Conservation (phyloP, 2,329 filamentous ascomycete species). For the Claviceps purpurea region DNA sequence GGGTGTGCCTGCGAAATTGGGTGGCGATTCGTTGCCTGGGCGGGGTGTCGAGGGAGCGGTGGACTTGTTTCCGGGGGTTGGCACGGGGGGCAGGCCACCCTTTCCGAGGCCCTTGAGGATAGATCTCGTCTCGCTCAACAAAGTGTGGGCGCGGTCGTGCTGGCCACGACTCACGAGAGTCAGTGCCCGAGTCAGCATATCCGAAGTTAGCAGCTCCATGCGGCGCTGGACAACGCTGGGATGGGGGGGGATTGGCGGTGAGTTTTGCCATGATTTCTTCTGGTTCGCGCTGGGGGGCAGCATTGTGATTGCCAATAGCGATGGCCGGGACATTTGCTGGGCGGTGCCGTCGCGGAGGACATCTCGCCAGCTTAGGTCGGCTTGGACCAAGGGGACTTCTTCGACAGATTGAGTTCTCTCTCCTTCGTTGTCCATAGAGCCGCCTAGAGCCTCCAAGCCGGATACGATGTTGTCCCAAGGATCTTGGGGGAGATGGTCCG, state of each 20-base stretch:
- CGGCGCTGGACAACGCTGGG: conserved; percentile 88
- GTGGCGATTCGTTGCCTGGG: conserved; percentile 28
- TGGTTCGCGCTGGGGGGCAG: conserved; percentile 54
- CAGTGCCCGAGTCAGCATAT: conserved; percentile 89
- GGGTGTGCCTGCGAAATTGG: conserved; percentile 31
- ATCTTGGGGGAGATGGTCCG: conserved; percentile 81
- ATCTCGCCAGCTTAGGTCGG: conserved; percentile 86
- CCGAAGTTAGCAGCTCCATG: conserved; percentile 94
- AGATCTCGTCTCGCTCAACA: conserved; percentile 83
- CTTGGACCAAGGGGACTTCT: conserved; percentile 88
- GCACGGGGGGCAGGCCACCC: conserved; percentile 81
- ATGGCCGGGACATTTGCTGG: conserved; percentile 77
- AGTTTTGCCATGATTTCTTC: conserved; percentile 51
- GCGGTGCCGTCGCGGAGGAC: conserved; percentile 79
- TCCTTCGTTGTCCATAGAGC: conserved; percentile 74
- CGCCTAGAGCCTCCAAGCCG: conserved; percentile 82
- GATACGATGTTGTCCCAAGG: conserved; percentile 97
- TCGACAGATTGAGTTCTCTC: conserved; percentile 76
- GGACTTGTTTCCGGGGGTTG: conserved; percentile 38
- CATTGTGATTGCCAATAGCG: conserved; percentile 90
- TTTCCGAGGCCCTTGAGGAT: conserved; percentile 95
- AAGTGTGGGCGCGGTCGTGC: conserved; percentile 83
- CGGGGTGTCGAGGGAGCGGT: conserved; percentile 34
- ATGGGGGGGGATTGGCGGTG: conserved; percentile 84
- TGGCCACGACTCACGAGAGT: conserved; percentile 84